Base-by-base conservation (phyloP, 2,329 filamentous ascomycete genomes). In the Rhynchosporium secalis region DNA sequence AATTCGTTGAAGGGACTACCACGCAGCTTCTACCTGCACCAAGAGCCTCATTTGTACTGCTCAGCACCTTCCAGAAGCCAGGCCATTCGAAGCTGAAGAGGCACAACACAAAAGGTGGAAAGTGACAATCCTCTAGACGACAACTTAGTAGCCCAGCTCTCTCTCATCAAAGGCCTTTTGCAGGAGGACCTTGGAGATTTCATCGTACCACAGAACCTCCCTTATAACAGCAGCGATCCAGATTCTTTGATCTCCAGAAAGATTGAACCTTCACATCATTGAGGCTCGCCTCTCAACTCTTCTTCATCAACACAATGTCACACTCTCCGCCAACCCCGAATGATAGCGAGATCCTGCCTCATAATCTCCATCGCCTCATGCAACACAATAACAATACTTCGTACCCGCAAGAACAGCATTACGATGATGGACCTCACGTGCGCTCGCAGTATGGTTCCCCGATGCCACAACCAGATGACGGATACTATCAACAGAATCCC, bases 331-430 rank as follows among this genome's bases (percentile, higher is more conserved):
- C 82, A 62, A 77, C 78, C 59, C 77, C 77, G 26, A 73, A 73
- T 58, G 71, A 71, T 60, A 72, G 72, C 62, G 76, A 78, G 49
- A 65, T 73, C 33, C 73, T 78, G 31, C 75, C 78, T n/a, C 73
- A 75, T 61, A 76, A 76, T 45, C 75, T 80, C 62, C 75, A 78
- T 54, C 76, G 80, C 28, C 66, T 81, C 33, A 71, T 78, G 56
- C 76, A 79, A 61, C 78, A 81, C 66, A 81, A 81, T 70, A 70
- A 74, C 46, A 70, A 68, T 45, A 71, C 66, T 31, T 62, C 69
- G 26, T 74, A 67, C 56, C 70, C 68, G 49, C 65, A 70, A 48
- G 66, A 68, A 26, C 67, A 67, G 31, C 68, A 70, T 28, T 71
- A 69, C 55, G 63, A 70, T 49, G 69, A 70, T 52, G 68, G 54